These are phyloP conservation scores for Aureobasidium sp. DNA, from an alignment of 2,329 filamentous ascomycete species.

Conservation along the genomic window DNA sequence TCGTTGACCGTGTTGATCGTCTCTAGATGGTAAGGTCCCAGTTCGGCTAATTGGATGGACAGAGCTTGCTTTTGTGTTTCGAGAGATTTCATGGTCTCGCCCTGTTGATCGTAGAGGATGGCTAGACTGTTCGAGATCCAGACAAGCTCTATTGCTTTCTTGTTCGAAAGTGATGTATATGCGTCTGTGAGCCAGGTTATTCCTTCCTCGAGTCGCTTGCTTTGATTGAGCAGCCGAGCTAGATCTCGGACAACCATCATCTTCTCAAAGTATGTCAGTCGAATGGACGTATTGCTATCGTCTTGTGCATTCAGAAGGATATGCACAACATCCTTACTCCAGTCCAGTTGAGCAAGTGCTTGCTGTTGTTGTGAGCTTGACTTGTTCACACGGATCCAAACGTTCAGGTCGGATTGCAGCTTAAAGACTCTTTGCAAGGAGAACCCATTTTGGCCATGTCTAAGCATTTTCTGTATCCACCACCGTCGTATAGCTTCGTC, in stretches of 20 bases:
- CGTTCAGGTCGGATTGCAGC: neutral
- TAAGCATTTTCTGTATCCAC: neutral
- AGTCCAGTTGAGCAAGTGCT: neutral
- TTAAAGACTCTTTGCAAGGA: neutral
- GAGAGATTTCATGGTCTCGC: neutral
- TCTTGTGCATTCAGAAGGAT: neutral
- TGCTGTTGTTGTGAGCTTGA: neutral
- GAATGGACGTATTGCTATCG: neutral
- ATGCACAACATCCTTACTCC: neutral
- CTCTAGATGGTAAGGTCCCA: neutral
- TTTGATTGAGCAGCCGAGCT: neutral
- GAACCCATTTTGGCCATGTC: neutral
- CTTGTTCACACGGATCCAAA: neutral
- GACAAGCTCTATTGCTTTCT: neutral
- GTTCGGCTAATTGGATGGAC: neutral
- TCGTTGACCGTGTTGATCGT: neutral
- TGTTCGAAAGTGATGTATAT: neutral
- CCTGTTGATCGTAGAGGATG: neutral
- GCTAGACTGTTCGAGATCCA: neutral
- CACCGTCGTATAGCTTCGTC: neutral
- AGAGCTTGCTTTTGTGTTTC: neutral
- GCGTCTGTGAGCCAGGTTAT: neutral
- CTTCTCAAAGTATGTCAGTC: neutral
- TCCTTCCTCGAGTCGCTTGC: neutral
- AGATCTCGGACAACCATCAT: neutral